Conservation (phyloP, 225 moss, liverwort and hornwort genomes). For the Anthoceros angustus region DNA sequence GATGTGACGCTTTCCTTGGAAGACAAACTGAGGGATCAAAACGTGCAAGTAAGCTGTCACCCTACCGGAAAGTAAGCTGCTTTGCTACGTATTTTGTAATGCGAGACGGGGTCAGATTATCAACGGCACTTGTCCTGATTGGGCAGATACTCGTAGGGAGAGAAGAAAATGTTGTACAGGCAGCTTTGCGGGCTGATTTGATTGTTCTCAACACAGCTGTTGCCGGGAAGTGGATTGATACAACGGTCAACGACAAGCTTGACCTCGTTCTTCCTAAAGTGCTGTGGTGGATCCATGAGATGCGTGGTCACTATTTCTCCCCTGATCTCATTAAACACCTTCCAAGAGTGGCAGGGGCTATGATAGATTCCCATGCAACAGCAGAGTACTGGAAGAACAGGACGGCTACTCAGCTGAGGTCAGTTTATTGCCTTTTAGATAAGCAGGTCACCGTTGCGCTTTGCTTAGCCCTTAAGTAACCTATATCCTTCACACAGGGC, state of each 20-base stretch:
- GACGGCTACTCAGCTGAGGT: constrained; percentile 2
- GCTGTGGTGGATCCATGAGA: constrained; percentile 49
- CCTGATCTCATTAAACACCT: constrained; percentile 25
- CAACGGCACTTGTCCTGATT: not conserved
- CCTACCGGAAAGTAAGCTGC: no score
- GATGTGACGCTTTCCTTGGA: constrained; percentile 13
- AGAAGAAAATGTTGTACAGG: constrained; percentile 5
- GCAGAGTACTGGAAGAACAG: constrained; percentile 21
- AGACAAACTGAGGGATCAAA: constrained; percentile 12
- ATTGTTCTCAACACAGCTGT: constrained; percentile 35
- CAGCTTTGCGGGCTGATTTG: constrained; percentile 10
- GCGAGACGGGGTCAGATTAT: not conserved
- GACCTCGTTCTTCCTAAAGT: constrained; percentile 19
- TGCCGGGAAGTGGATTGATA: constrained; percentile 33
- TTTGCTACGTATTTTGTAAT: not conserved
- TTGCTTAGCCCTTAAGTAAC: not conserved
- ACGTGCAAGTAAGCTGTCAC: constrained; percentile 15
- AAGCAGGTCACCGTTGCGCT: constrained; percentile 20
- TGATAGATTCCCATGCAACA: constrained; percentile 28
- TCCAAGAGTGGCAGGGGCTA: constrained; percentile 25
- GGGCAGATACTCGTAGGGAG: constrained; percentile 12
- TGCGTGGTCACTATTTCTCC: constrained; percentile 38
- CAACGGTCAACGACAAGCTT: constrained; percentile 6
- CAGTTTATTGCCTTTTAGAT: not conserved
- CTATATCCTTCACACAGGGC: no score